Evolutionary conservation across 129 eudicot genomes (phyloP).

Genomic region (Heracleum sosnowskyi): DNA sequence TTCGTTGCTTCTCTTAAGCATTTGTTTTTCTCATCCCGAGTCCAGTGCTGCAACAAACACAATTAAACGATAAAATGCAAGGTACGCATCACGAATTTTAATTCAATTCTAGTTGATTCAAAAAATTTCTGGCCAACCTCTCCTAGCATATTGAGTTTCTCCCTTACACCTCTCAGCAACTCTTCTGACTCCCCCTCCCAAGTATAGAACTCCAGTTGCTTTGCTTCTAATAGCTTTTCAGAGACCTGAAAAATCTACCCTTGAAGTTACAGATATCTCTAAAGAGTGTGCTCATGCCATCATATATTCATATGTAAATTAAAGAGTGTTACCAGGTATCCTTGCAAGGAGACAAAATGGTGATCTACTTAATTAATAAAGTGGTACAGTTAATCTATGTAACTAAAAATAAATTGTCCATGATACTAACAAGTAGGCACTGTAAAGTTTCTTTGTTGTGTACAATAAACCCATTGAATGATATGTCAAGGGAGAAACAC

Average conservation of each 20-base stretch:
- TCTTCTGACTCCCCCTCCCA: conserved; percentile 81
- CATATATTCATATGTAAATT: neutral
- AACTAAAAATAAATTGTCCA: neutral
- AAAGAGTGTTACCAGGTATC: neutral
- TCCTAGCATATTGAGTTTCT: conserved; percentile 66
- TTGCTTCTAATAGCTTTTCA: conserved; percentile 44
- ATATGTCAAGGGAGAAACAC: neutral
- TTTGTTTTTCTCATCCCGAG: conserved; percentile 61
- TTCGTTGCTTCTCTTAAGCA: conserved; percentile 71
- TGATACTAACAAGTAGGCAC: neutral
- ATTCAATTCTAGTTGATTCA: neutral
- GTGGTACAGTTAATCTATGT: too few relatives aligned
- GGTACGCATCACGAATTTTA: neutral
- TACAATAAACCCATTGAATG: neutral
- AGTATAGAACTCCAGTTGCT: conserved; percentile 50
- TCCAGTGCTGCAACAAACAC: conserved; percentile 63
- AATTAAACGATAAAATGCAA: neutral
- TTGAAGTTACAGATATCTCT: neutral
- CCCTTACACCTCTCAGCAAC: conserved; percentile 54
- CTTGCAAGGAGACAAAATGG: neutral
- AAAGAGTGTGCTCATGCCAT: neutral
- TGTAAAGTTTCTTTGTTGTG: neutral
- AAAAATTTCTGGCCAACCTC: conserved; percentile 35
- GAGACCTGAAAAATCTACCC: conserved; percentile 34
- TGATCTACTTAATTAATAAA: neutral